Evolutionary conservation across 208 protist genomes (phyloP).

Genomic region (Herpetomonas samuelpessoai): DNA sequence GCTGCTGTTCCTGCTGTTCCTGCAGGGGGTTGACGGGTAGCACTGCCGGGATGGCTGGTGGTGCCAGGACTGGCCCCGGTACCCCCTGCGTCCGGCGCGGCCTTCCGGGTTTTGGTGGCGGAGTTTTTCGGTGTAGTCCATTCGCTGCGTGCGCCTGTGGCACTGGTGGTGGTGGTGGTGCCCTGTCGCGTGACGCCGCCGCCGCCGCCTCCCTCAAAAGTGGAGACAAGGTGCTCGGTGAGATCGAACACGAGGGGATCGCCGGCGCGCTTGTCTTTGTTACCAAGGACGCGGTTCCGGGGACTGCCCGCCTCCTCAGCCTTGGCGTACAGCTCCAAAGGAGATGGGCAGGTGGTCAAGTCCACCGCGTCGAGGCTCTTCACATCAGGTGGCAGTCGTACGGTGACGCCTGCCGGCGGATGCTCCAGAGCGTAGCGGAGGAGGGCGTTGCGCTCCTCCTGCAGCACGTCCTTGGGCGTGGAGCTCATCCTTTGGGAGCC

Average conservation of each 20-base stretch:
- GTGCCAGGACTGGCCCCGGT: too few species aligned
- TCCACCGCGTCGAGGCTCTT: slow-evolving; percentile 28
- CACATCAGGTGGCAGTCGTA: slow-evolving; percentile 28
- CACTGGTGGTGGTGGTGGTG: background rate
- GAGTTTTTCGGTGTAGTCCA: background rate
- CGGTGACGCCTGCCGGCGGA: slow-evolving; percentile 41
- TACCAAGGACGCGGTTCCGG: too few species aligned
- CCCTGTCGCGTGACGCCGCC: slow-evolving; percentile 16
- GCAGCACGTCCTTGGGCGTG: too few species aligned
- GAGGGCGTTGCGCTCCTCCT: slow-evolving; percentile 42
- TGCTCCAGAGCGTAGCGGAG: slow-evolving; percentile 55
- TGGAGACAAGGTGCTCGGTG: slow-evolving; percentile 7
- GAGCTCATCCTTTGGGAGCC: too few species aligned
- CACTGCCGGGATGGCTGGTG: too few species aligned
- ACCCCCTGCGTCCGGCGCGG: background rate
- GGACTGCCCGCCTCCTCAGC: slow-evolving; percentile 14
- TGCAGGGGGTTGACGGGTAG: too few species aligned
- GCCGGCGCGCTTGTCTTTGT: background rate
- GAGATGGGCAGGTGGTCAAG: slow-evolving; percentile 25
- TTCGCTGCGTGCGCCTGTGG: background rate
- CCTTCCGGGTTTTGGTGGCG: background rate
- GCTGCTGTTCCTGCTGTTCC: too few species aligned
- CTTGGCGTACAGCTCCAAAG: slow-evolving; percentile 30
- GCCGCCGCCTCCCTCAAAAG: slow-evolving; percentile 18
- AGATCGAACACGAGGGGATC: slow-evolving; percentile 17